These are phyloP conservation scores for Bondarzewia mesenterica DNA, from an alignment of 1,284 basidiomycete species.

Conservation along the genomic window DNA sequence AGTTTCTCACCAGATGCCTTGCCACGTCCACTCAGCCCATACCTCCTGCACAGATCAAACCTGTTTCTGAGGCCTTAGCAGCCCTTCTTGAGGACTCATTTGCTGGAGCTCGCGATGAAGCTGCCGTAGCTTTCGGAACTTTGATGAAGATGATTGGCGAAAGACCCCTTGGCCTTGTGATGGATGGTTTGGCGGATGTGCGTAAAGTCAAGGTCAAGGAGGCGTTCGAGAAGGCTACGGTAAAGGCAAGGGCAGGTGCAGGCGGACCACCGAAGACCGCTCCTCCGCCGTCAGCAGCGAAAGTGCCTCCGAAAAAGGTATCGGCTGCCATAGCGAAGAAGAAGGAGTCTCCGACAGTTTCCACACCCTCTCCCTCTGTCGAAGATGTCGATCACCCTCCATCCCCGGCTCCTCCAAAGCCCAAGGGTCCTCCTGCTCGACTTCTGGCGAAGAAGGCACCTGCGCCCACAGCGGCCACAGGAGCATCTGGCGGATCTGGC, in stretches of 20 bases:
- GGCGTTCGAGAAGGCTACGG: conserved; percentile 81
- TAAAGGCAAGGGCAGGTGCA: conserved; percentile 73
- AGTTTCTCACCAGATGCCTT: conserved; percentile 82
- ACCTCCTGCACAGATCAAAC: conserved; percentile 73
- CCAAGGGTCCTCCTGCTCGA: conserved; percentile 43
- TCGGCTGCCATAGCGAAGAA: conserved; percentile 21
- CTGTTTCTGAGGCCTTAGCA: conserved; percentile 75
- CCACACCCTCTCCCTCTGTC: conserved; percentile 18
- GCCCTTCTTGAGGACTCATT: conserved; percentile 80
- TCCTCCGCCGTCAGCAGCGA: conserved; percentile 33
- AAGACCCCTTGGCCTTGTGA: conserved; percentile 79
- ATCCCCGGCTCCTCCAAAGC: conserved; percentile 35
- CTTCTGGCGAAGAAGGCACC: conserved; percentile 48
- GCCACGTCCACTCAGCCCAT: conserved; percentile 63
- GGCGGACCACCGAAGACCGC: conserved; percentile 38
- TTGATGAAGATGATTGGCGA: conserved; percentile 98
- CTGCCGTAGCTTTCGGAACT: conserved; percentile 82
- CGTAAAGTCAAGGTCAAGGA: conserved; percentile 94
- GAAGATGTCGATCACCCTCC: conserved; percentile 25
- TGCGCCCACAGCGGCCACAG: conserved; percentile 25
- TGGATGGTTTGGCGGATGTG: conserved; percentile 86
- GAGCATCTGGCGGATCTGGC: conserved; percentile 24
- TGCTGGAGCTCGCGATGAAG: conserved; percentile 87
- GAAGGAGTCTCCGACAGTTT: conserved; percentile 21
- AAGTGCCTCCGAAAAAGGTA: conserved; percentile 26